A percentile compares a stretch with the other conserved stretches of the same genome.
These are phyloP conservation scores for Synchytrium microbalum DNA, from an alignment of 371 early-diverging fungal genomes.

Conservation along the genomic window DNA sequence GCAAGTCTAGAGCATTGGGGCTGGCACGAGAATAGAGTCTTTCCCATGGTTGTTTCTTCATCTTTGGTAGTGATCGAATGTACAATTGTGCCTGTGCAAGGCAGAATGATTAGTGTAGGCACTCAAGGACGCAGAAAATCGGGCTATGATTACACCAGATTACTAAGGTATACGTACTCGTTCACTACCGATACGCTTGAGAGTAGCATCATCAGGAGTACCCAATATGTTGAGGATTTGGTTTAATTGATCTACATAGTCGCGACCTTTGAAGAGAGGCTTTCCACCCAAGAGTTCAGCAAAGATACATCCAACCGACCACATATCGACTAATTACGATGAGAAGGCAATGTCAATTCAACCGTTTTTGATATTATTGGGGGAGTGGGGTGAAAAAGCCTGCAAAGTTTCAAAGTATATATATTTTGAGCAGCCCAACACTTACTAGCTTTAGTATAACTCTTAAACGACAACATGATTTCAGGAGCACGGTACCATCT, in stretches of 20 bases:
- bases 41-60: slow-evolving; percentile 79
- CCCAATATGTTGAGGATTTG: slow-evolving; percentile 95
- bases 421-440: slow-evolving; percentile 12
- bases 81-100: slow-evolving; percentile 79
- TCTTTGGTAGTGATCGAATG: slow-evolving; percentile 81
- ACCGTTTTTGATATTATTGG: not conserved
- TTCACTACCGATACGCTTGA: slow-evolving; percentile 71
- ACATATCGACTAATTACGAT: slow-evolving; percentile 79
- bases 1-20: slow-evolving; percentile 72
- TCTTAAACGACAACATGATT: slow-evolving; percentile 50
- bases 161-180: slow-evolving; percentile 36
- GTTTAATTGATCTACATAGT: slow-evolving; percentile 98
- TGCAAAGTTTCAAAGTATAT: not conserved
- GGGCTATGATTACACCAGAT: not conserved
- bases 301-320: slow-evolving; percentile 99
- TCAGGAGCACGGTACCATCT: slow-evolving; percentile 74
- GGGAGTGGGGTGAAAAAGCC: slow-evolving; percentile 6
- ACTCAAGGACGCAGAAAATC: not conserved
- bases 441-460: slow-evolving; percentile 61
- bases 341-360: slow-evolving; percentile 3
- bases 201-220: slow-evolving; percentile 92
- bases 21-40: slow-evolving; percentile 61
- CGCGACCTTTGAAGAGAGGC: slow-evolving; percentile 95
- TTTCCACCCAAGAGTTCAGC: slow-evolving; percentile 95
- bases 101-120: not conserved